Base-by-base conservation (phyloP, 2,329 filamentous ascomycete species). In the Sclerotinia borealis region DNA sequence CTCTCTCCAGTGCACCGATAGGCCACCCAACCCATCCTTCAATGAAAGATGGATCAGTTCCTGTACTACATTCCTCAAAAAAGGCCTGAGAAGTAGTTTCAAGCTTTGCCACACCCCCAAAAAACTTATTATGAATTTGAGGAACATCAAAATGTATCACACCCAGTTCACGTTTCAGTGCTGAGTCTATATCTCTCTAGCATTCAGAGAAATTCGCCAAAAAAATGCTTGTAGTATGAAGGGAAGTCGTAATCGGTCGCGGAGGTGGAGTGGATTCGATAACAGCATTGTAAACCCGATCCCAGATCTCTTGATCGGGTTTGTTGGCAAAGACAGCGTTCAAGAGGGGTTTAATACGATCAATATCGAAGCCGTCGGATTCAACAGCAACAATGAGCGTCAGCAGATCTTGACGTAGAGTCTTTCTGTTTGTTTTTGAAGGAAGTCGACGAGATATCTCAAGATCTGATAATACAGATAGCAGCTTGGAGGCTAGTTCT, bases 121-220 rank as follows among this genome's bases (percentile, higher is more conserved):
- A 43, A 43, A n/a, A 43, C 19, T 1, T 64, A 63, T 50, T 70
- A 52, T 66, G 60, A 65, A 68, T 29, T 51, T n/a, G 27, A 0
- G 11, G 48, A 51, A 25, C 11, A 49, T 22, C 48, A 31, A 68
- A 54, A 64, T 71, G 65, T 63, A 63, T 69, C 49, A 71, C 63
- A 45, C 71, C 68, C 47, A 64, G 65, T 31, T 66, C 68, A 29
- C 59, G 66, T 67, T 68, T 62, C 66, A 65, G 69, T 61, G 66
- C 41, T 55, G 6, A 29, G 51, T 64, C 47, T 37, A 17, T 65
- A 36, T 52, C 1, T 8, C 22, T 43, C 0, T 19, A 19, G 22
- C 22, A 22, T 10, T 43, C 41, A n/a, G 63, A 67, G 10, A 66
- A 67, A 39, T 68, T 63, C 58, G 66, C 63, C 59, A 66, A 48